phyloP scores from a whole-genome alignment of 345 rosid species.

The Salix caprea region DNA sequence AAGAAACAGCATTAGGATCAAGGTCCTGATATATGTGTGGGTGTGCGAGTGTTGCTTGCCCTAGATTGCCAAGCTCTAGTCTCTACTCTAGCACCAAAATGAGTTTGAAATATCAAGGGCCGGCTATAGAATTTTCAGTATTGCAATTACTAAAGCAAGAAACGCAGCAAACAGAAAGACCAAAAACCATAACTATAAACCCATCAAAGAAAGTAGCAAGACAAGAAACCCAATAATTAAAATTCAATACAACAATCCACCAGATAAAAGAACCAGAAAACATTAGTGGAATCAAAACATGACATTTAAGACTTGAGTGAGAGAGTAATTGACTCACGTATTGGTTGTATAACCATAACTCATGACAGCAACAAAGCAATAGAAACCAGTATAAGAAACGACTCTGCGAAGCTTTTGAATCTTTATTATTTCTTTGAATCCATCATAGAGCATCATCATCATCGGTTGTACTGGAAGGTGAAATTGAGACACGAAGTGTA shows the following conservation, averaged over 20 bases:
- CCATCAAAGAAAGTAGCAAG: not conserved
- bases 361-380: conserved; percentile 50
- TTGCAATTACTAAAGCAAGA: not conserved
- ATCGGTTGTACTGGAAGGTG: not conserved
- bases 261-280: not conserved
- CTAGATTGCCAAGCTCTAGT: not conserved
- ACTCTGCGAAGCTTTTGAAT: conserved; percentile 77
- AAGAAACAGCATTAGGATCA: not conserved
- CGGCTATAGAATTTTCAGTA: not conserved
- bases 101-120: not conserved
- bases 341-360: conserved; percentile 71
- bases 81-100: not conserved
- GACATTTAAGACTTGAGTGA: not conserved
- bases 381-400: conserved; percentile 72
- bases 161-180: not conserved
- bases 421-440: conserved; percentile 52
- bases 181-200: not conserved
- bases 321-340: conserved; percentile 47
- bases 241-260: not conserved
- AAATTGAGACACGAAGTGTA: not conserved
- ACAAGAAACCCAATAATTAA: not conserved
- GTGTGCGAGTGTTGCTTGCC: not conserved
- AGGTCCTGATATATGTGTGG: not conserved
- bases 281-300: not conserved
- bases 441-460: conserved; percentile 35